phyloP scores from a whole-genome alignment of 257 asterid genomes.

The Leonotis leonurus region DNA sequence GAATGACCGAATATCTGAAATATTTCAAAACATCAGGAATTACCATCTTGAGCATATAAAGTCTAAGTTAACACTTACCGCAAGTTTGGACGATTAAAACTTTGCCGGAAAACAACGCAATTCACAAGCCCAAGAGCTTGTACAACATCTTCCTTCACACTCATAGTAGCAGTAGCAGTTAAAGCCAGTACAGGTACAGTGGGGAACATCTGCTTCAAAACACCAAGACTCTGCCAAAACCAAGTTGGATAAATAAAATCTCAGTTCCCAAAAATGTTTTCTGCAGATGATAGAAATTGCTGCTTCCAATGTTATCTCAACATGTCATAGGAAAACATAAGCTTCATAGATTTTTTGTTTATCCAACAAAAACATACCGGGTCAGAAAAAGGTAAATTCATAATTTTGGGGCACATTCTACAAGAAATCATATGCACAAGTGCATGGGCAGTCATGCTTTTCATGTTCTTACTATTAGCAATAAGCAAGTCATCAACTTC shows the following conservation, averaged over 20 bases:
- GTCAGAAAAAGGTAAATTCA: not conserved
- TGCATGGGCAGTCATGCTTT: not conserved
- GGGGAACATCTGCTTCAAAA: conserved; percentile 88
- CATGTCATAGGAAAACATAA: conserved; percentile 7
- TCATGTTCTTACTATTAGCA: not conserved
- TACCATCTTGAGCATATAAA: conserved; percentile 1
- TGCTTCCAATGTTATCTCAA: conserved; percentile 4
- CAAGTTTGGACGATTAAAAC: conserved; percentile 93
- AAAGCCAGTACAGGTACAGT: conserved; percentile 83
- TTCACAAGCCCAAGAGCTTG: conserved; percentile 96
- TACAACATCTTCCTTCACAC: conserved; percentile 98
- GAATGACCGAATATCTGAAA: conserved; percentile 86
- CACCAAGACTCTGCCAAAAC: conserved; percentile 77
- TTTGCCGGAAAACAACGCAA: conserved; percentile 88
- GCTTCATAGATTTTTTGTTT: not conserved
- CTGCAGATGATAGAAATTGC: not conserved
- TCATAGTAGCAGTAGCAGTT: conserved; percentile 93
- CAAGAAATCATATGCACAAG: not conserved
- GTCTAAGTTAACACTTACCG: conserved; percentile 39
- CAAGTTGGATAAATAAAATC: conserved; percentile 23
- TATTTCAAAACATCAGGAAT: conserved; percentile 26
- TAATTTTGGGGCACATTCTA: not conserved
- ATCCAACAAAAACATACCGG: not conserved
- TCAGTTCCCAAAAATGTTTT: not conserved
- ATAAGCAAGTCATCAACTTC: not conserved